Percentiles rank a stretch among this genome's conserved stretches.
phyloP scores from a whole-genome alignment of 1,284 basidiomycete genomes.

The Hemileia vastatrix region DNA sequence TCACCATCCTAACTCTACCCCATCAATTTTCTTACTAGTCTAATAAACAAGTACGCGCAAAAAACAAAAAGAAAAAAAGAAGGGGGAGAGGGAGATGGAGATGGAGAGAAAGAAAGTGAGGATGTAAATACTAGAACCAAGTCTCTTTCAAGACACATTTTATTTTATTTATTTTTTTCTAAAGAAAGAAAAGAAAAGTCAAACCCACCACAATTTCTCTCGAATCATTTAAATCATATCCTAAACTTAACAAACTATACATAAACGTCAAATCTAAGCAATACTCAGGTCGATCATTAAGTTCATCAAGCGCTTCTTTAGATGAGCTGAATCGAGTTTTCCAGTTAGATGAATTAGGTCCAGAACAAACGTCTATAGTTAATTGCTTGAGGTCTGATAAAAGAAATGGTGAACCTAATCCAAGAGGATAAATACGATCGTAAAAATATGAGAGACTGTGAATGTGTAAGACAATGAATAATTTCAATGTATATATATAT shows the following conservation, averaged over 20 bases:
- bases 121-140: neutral
- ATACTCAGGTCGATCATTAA: slow-evolving; percentile 76
- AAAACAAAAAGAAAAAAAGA: neutral
- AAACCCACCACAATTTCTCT: slow-evolving; percentile 8
- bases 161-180: too few species aligned
- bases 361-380: slow-evolving; percentile 63
- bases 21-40: slow-evolving; percentile 78
- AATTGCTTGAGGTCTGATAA: slow-evolving; percentile 58
- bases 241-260: slow-evolving; percentile 69
- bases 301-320: slow-evolving; percentile 58
- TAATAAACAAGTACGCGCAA: slow-evolving; percentile 66
- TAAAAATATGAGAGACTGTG: slow-evolving; percentile 85
- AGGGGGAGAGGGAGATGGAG: neutral
- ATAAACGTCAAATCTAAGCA: slow-evolving; percentile 94
- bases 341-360: slow-evolving; percentile 45
- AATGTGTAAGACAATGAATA: slow-evolving; percentile 51
- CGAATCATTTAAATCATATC: slow-evolving; percentile 34
- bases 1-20: slow-evolving; percentile 92
- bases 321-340: slow-evolving; percentile 44
- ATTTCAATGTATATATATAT: too few species aligned
- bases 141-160: too few species aligned
- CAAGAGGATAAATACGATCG: slow-evolving; percentile 77
- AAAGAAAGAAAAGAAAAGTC: neutral
- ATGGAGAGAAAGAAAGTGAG: neutral
- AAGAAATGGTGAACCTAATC: slow-evolving; percentile 51